Evolutionary conservation across 768 basidiomycete species (phyloP).

Genomic region (Pleurotus cornucopiae): DNA sequence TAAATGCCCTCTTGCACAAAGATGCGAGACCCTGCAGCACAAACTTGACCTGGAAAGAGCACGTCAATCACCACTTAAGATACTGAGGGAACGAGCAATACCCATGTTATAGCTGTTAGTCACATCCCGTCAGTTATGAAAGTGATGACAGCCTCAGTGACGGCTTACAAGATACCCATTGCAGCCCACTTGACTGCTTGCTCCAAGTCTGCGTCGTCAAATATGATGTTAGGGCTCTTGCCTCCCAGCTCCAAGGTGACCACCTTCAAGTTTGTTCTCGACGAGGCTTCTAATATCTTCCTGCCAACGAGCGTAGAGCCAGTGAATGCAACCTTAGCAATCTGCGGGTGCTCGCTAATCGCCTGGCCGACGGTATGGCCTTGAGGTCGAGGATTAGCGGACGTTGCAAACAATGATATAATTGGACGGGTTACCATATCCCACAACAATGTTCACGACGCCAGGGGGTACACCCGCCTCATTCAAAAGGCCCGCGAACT

Average conservation of each 20-base stretch:
- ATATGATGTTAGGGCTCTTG: slow-evolving; percentile 60
- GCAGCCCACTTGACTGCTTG: slow-evolving; percentile 65
- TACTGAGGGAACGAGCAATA: slow-evolving; percentile 1
- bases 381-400: slow-evolving; percentile 1
- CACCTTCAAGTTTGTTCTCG: slow-evolving; percentile 70
- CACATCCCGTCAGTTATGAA: too few species aligned
- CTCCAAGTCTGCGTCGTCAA: slow-evolving; percentile 60
- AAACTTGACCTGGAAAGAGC: slow-evolving; percentile 69
- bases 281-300: slow-evolving; percentile 65
- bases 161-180: slow-evolving; percentile 59
- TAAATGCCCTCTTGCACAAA: slow-evolving; percentile 79
- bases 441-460: slow-evolving; percentile 68
- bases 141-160: background rate
- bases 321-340: slow-evolving; percentile 77
- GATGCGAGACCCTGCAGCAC: slow-evolving; percentile 79
- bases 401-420: background rate
- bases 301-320: slow-evolving; percentile 72
- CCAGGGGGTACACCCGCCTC: slow-evolving; percentile 78
- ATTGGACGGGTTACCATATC: slow-evolving; percentile 40
- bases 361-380: slow-evolving; percentile 59
- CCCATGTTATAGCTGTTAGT: slow-evolving; percentile 24
- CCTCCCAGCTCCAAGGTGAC: slow-evolving; percentile 75
- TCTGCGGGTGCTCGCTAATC: slow-evolving; percentile 56
- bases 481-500: slow-evolving; percentile 43
- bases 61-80: slow-evolving; percentile 26